Conservation (phyloP, 305 asterid species). For the Fraxinus velutina region DNA sequence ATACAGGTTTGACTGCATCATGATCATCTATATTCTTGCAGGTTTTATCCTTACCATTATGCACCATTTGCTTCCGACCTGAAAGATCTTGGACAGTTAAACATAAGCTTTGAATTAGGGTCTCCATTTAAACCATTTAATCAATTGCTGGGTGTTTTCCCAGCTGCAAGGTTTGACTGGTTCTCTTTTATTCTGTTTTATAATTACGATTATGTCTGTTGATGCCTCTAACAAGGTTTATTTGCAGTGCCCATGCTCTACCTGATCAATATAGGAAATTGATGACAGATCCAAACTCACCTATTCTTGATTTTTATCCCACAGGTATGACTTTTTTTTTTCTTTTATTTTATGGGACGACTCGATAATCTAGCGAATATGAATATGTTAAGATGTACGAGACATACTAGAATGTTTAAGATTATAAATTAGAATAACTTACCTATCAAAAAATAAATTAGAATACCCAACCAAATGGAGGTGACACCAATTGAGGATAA, state of each 20-base stretch:
- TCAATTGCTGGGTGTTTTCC: conserved; percentile 92
- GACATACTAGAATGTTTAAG: not conserved
- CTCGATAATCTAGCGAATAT: not conserved
- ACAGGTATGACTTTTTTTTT: conserved; percentile 44
- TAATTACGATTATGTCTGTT: not conserved
- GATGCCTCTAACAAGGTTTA: conserved; percentile 31
- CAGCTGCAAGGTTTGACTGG: conserved; percentile 80
- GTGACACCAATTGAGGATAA: not conserved
- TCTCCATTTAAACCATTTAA: conserved; percentile 95
- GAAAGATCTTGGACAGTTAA: conserved; percentile 67
- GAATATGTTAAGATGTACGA: not conserved
- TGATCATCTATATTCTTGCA: conserved; percentile 32
- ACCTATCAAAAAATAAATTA: not conserved
- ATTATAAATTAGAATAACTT: not conserved
- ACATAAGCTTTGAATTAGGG: conserved; percentile 73
- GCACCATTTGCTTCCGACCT: conserved; percentile 99
- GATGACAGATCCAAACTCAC: conserved; percentile 93
- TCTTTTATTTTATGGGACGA: not conserved
- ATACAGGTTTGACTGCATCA: conserved; percentile 23
- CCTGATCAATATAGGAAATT: conserved; percentile 77
- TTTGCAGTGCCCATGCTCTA: conserved; percentile 90
- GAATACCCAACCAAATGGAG: not conserved
- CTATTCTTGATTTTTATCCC: conserved; percentile 92
- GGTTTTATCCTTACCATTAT: conserved; percentile 97
- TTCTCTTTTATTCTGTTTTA: conserved; percentile 7